Percentiles rank a stretch among this genome's conserved stretches.
phyloP scores from a whole-genome alignment of 1,284 basidiomycete species.

The Sporisorium exsertum region DNA sequence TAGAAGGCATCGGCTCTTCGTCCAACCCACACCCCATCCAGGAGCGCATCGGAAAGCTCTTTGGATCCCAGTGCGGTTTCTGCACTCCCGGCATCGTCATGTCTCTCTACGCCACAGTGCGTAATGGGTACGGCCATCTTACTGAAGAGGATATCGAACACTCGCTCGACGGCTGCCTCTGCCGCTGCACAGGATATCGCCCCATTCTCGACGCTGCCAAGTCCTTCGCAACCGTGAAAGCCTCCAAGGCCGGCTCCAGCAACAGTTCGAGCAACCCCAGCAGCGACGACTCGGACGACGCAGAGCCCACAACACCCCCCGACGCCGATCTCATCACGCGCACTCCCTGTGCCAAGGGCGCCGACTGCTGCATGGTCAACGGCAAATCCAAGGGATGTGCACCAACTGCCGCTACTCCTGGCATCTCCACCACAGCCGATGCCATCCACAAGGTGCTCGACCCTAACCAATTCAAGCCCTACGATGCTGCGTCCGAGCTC shows the following conservation, averaged over 20 bases:
- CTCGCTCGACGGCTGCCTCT: conserved; percentile 69
- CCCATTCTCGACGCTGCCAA: conserved; percentile 64
- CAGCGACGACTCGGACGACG: conserved; percentile 46
- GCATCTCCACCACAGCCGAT: conserved; percentile 42
- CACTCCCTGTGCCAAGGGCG: conserved; percentile 53
- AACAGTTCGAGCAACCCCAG: conserved; percentile 10
- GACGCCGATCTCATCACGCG: conserved; percentile 46
- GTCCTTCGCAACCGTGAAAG: conserved; percentile 56
- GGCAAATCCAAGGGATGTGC: conserved; percentile 39
- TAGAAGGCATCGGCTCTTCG: conserved; percentile 68
- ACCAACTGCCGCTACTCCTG: conserved; percentile 10
- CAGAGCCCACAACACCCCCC: conserved; percentile 42
- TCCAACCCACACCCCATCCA: conserved; percentile 69
- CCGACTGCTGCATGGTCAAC: conserved; percentile 57
- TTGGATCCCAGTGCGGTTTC: conserved; percentile 69
- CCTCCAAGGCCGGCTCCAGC: conserved; percentile 14
- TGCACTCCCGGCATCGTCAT: conserved; percentile 69
- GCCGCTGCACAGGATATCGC: conserved; percentile 65
- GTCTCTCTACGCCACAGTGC: conserved; percentile 69
- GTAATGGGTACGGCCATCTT: conserved; percentile 60
- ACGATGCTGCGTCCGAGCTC: conserved; percentile 66
- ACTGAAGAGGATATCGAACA: conserved; percentile 68
- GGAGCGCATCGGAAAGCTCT: conserved; percentile 67
- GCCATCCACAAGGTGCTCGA: conserved; percentile 44
- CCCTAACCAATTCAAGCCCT: conserved; percentile 54